Evolutionary conservation across 495 filamentous ascomycete genomes (phyloP).

Genomic region (Xanthoparmelia taractica): DNA sequence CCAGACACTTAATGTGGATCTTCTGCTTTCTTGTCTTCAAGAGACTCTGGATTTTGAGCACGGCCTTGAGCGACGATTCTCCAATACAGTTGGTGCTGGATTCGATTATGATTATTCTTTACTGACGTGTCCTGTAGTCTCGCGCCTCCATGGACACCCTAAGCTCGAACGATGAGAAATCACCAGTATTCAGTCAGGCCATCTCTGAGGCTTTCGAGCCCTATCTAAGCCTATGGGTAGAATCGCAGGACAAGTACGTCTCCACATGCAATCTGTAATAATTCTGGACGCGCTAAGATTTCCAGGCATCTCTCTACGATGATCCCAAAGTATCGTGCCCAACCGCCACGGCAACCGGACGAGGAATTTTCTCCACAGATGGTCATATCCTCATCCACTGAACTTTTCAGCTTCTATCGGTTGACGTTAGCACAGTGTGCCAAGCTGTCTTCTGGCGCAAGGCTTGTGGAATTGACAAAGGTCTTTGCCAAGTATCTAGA

Average conservation of each 20-base stretch:
- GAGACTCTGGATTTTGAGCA: conserved; percentile 98
- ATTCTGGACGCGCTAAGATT: not conserved
- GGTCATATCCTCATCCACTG: conserved; percentile 90
- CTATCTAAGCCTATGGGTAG: conserved; percentile 94
- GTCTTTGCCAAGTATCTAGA: conserved; percentile 90
- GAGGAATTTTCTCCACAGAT: conserved; percentile 87
- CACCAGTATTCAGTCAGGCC: conserved; percentile 75
- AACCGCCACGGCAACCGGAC: conserved; percentile 70
- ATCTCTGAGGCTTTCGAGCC: conserved; percentile 98
- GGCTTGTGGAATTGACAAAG: conserved; percentile 76
- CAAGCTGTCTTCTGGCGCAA: conserved; percentile 82
- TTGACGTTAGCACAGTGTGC: conserved; percentile 87
- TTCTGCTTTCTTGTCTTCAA: conserved; percentile 84
- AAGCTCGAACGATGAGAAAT: conserved; percentile 67
- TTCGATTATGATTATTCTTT: not conserved
- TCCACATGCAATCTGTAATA: conserved; percentile 54
- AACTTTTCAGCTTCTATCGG: conserved; percentile 95
- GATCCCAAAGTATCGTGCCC: conserved; percentile 82
- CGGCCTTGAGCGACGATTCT: conserved; percentile 75
- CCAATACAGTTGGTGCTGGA: conserved; percentile 40
- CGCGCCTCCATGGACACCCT: conserved; percentile 90
- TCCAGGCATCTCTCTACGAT: conserved; percentile 59
- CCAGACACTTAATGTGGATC: conserved; percentile 79
- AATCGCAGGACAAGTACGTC: conserved; percentile 87
- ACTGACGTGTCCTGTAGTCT: conserved; percentile 28